These are phyloP conservation scores for Dentipellis fragilis DNA, from an alignment of 768 basidiomycete species.

Conservation along the genomic window DNA sequence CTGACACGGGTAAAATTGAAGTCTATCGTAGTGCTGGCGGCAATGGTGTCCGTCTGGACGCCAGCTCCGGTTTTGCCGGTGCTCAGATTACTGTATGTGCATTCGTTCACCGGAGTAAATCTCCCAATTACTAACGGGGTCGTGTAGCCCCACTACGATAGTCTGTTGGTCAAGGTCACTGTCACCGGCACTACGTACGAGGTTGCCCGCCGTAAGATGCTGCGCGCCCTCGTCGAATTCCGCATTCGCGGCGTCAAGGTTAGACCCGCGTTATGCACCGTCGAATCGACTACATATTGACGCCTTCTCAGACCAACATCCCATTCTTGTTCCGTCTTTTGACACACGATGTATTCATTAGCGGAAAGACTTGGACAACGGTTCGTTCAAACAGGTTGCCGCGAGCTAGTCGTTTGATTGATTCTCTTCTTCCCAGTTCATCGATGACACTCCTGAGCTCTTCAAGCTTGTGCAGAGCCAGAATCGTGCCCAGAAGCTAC, in stretches of 20 bases:
- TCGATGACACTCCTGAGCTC: constrained; percentile 98
- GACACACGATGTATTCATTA: constrained; percentile 93
- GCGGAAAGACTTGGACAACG: constrained; percentile 97
- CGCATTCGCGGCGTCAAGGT: constrained; percentile 98
- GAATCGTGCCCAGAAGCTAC: constrained; percentile 95
- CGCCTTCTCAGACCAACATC: constrained; percentile 76
- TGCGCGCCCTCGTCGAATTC: constrained; percentile 98
- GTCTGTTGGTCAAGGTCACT: constrained; percentile 90
- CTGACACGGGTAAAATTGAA: constrained; percentile 98
- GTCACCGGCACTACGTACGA: constrained; percentile 97
- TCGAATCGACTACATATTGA: background rate
- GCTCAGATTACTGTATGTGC: constrained; percentile 88
- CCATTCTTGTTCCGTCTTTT: constrained; percentile 98
- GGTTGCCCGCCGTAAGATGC: constrained; percentile 97
- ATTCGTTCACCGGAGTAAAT: background rate
- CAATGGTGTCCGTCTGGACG: constrained; percentile 94
- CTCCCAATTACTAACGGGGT: background rate
- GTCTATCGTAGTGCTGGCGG: constrained; percentile 98
- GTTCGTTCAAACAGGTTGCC: constrained; percentile 23
- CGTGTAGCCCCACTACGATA: constrained; percentile 90
- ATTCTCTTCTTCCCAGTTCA: constrained; percentile 50
- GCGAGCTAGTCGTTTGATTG: too few relatives aligned
- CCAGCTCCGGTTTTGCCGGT: constrained; percentile 95
- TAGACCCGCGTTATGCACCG: constrained; percentile 1
- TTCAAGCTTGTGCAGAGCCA: constrained; percentile 97